Base-by-base conservation (phyloP, 306 rosid species). In the Acacia acuminata region DNA sequence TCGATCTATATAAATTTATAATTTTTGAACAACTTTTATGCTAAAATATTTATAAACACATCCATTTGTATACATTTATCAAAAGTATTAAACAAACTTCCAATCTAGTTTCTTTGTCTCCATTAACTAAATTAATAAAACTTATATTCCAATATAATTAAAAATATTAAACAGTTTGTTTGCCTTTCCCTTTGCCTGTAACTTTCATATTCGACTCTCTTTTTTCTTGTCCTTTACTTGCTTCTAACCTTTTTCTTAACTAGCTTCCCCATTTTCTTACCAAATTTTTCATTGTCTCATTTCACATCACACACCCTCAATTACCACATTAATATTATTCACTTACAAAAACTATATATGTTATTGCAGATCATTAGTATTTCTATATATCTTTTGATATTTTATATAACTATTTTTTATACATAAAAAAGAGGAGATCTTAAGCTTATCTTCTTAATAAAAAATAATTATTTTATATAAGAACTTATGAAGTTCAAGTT, bases 171-270 rank as follows among this genome's bases (percentile, higher is more conserved):
- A 27, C 30, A 27, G 1, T 91, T 90, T 79, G 82, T 58, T 84
- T 82, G 86, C 87, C 86, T 85, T 81, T 81, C 63, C 47, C 61
- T 81, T 83, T 45, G 73, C 51, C 85, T 81, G 75, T 89, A 73
- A 14, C 40, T 27, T 64, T 64, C 70, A 64, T 64, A 14, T 64
- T 63, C 19, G 40, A 25, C 34, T 63, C 34, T 8, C 27, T 10
- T 61, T 10, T 30, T 63, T 63, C 38, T 25, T 63, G 40, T 63
- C 27, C 38, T 25, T 63, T 13, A 63, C 30, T 63, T 25, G 17
- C 38, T 63, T 63, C 69, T 5, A 25, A 5, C 3, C 9, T 15
- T 25, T 61, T 61, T 10, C 68, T 25, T 4, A 25, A 30, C 36
- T 55, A 20, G 63, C 27, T 63, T 63, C 1, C 67, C 8, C 0